phyloP scores from a whole-genome alignment of 495 filamentous ascomycete species.

The Lasiosphaeris hirsuta region DNA sequence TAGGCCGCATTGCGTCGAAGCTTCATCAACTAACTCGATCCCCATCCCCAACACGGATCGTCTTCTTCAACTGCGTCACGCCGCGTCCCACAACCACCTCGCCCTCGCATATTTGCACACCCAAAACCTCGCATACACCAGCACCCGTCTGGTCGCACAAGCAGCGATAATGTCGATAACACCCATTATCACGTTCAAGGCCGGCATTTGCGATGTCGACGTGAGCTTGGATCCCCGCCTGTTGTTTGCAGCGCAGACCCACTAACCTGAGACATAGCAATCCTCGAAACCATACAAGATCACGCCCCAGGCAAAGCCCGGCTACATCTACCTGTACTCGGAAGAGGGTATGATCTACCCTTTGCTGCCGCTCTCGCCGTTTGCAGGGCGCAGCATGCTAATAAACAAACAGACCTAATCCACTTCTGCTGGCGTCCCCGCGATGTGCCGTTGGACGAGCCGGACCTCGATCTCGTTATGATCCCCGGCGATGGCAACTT shows the following conservation, averaged over 20 bases:
- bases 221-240: constrained; percentile 50
- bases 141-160: background rate
- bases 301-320: constrained; percentile 64
- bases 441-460: constrained; percentile 53
- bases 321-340: constrained; percentile 89
- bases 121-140: background rate
- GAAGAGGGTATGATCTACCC: constrained; percentile 68
- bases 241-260: background rate
- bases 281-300: constrained; percentile 62
- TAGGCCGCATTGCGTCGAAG: too few relatives aligned
- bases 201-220: constrained; percentile 82
- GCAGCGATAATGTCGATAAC: constrained; percentile 63
- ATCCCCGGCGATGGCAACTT: constrained; percentile 86
- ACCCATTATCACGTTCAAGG: constrained; percentile 95
- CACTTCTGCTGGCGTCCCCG: constrained; percentile 93
- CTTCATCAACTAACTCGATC: background rate
- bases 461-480: constrained; percentile 83
- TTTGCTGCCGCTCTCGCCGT: background rate
- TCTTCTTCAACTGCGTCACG: background rate
- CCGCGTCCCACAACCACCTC: too few relatives aligned
- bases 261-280: constrained; percentile 44
- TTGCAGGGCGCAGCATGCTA: constrained; percentile 11
- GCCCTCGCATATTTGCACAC: background rate
- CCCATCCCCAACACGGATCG: background rate
- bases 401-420: constrained; percentile 60